Conservation (phyloP, 495 filamentous ascomycete genomes). For the Thozetella sp. region DNA sequence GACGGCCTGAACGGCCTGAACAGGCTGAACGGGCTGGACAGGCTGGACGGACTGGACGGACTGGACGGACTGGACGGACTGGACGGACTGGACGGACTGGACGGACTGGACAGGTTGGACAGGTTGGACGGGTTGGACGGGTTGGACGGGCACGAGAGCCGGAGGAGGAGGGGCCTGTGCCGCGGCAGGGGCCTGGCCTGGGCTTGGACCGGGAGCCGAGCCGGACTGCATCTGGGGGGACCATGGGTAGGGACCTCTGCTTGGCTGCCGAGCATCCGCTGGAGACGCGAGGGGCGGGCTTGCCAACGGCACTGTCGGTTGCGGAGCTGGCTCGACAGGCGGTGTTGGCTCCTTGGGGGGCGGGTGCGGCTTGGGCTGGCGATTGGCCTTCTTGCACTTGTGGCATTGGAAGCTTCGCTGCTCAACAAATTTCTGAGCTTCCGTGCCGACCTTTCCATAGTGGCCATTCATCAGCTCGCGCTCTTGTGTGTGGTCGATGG, state of each 20-base stretch:
- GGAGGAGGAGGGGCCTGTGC: conserved; percentile 1
- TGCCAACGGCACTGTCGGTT: conserved; percentile 35
- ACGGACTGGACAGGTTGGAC: background rate
- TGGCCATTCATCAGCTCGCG: conserved; percentile 42
- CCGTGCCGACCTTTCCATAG: conserved; percentile 32
- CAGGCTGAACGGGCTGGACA: background rate
- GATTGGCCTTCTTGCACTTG: conserved; percentile 50
- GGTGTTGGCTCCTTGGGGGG: conserved; percentile 30
- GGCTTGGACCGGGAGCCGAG: conserved; percentile 9
- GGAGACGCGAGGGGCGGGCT: conserved; percentile 51
- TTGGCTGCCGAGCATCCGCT: conserved; percentile 17
- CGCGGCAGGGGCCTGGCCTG: conserved; percentile 17
- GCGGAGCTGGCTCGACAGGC: conserved; percentile 30
- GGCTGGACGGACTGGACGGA: background rate
- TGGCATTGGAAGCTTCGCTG: conserved; percentile 58
- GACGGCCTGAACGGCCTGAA: background rate
- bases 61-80: background rate
- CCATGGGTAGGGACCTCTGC: conserved; percentile 16
- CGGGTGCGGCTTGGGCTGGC: conserved; percentile 32
- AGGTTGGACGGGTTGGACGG: background rate
- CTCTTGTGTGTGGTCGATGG: conserved; percentile 39
- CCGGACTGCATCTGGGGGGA: conserved; percentile 13
- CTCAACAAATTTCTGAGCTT: conserved; percentile 47
- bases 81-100: background rate
- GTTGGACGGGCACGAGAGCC: conserved; percentile 21